Base-by-base conservation (phyloP, 2,329 filamentous ascomycete genomes). In the Aspergillus alliaceus region DNA sequence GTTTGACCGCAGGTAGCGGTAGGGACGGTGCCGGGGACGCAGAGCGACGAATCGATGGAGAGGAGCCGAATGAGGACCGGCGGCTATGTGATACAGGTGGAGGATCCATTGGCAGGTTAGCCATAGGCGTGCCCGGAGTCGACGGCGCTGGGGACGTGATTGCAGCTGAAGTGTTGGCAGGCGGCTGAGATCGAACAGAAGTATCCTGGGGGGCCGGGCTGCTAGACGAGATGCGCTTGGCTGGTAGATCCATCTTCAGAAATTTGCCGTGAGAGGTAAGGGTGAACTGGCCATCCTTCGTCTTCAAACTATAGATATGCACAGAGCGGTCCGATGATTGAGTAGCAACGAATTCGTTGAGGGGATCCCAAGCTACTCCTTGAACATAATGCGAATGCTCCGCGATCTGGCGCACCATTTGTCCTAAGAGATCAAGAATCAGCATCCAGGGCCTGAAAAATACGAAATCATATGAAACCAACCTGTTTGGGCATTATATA, bases 351-450 rank as follows among this genome's bases (percentile, higher is more conserved):
- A 93, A 99, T 77, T 99, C 95, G 77, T 98, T 98, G 55, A 97
- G 79, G 24, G 95, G 96, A 78, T 99, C 96, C 96, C 95, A 99
- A 4, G 95, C 90, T 7, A 99, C 96, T 48, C 95, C 95, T 77
- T 99, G 95, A 18, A 99, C 95, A 73, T 97, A 99, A 75, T 99
- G 95, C 69, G 91, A 96, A 77, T 98, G 93, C 74, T 98, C 93
- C 52, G 93, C 93, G 63, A 98, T 96, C 74, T 97, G 93, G 59
- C 93, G 89, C 57, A 97, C 89, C 63, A 93, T 82, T 74, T 82
- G 79, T 18, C 84, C 83, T 86, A 46, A n/a, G 20, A 37, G 31
- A 64, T 69, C 61, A 76, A 67, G 27, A 44, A 56, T 6, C 27
- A 6, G 12, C 7, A 22, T 25, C 42, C 47, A 34, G 22, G 37